Evolutionary conservation across 805 yeast genomes (phyloP), one percentile per base, ranked within the genome.

Genomic region (Ogataea philodendri): DNA sequence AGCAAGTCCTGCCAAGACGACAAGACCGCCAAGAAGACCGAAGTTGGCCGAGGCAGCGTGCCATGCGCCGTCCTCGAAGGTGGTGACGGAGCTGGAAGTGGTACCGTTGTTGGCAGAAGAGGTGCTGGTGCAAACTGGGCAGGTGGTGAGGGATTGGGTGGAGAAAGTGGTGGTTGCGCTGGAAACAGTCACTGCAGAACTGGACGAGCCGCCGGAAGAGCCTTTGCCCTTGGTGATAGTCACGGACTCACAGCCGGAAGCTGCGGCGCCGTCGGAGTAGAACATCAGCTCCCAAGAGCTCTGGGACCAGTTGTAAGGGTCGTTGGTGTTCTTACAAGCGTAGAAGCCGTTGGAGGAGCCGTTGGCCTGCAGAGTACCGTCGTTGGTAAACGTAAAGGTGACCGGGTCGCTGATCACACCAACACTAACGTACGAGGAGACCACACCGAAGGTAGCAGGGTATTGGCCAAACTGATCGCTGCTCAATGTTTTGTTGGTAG

Each of bases 271-370:
- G 16, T 31, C 35, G 17, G 15, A 8, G 47, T 39, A 42, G 46
- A 35, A 60, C 46, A 50, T 54, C 36, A 62, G 56, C 35, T 54
- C 55, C 41, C 50, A 65, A 14, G 41, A 10, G 8, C 27, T 9
- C 13, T 44, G 23, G 22, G 71, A 65, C 54, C 58, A 63, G n/a
- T 42, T 25, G 58, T 70, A 70, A 16, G 74, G 72, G 48, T 71
- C 76, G 29, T 46, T 48, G 39, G 65, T 58, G 58, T 69, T 62
- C 62, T 59, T 65, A 46, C 66, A 65, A 33, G 69, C 75, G 47
- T 55, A 65, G 57, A 69, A 67, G 16, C 55, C 55, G 17, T 44
- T 45, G 16, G 59, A 15, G 14, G 63, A 37, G 26, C 66, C 66
- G 26, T 59, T 50, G 35, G 57, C 54, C 10, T 40, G 30, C 30